Conservation (phyloP, 2,329 filamentous ascomycete species). For the Ophiostoma fasciatum region DNA sequence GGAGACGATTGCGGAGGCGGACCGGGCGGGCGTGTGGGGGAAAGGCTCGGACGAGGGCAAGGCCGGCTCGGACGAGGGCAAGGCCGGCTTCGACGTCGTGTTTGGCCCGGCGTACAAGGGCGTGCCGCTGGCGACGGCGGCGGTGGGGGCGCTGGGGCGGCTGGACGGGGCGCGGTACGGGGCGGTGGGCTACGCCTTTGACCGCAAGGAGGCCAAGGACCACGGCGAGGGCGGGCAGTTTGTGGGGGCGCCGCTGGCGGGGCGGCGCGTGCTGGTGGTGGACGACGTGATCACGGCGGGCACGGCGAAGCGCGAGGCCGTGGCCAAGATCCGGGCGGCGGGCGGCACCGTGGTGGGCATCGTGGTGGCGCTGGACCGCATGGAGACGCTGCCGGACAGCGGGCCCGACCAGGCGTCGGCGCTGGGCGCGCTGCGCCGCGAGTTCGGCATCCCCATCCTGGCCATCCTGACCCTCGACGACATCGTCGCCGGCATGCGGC, state of each 20-base stretch:
- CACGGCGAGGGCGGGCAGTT: conserved; percentile 92
- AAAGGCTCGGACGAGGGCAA: not conserved
- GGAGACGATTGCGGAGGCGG: conserved; percentile 30
- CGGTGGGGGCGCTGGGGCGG: conserved; percentile 25
- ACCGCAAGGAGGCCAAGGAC: conserved; percentile 91
- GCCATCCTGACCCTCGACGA: conserved; percentile 76
- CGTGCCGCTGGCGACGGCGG: conserved; percentile 72
- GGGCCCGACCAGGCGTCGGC: conserved; percentile 57
- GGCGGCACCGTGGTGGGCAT: conserved; percentile 79
- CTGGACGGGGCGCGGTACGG: conserved; percentile 34
- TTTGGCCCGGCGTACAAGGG: conserved; percentile 97
- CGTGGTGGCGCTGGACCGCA: conserved; percentile 74
- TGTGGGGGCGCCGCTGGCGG: conserved; percentile 72
- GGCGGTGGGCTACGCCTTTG: conserved; percentile 70
- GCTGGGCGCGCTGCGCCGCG: conserved; percentile 70
- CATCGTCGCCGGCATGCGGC: conserved; percentile 55
- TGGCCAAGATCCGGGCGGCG: conserved; percentile 73
- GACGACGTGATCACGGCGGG: conserved; percentile 96
- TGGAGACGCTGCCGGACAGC: conserved; percentile 55
- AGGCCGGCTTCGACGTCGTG: conserved; percentile 57
- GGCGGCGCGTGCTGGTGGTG: conserved; percentile 75
- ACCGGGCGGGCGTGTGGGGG: conserved; percentile 8
- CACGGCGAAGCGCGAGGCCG: conserved; percentile 84
- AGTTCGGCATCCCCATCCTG: conserved; percentile 71
- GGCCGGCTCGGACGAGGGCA: not conserved